These are phyloP conservation scores for Carex kokanica DNA, from an alignment of 176 grass and related monocot species.

Conservation along the genomic window DNA sequence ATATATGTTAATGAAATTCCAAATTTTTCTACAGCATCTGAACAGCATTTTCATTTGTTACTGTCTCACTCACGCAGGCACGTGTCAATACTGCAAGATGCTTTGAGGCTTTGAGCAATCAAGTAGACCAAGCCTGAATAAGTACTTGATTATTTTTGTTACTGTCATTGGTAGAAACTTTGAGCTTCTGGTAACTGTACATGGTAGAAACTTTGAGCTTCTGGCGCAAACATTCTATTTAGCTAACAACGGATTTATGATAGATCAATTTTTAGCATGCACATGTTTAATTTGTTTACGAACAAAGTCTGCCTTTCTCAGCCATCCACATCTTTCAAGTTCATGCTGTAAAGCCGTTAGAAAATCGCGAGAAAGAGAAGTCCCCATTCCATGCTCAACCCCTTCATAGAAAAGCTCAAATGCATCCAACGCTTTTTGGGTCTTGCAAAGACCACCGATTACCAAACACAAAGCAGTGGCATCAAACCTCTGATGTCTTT, in stretches of 20 bases:
- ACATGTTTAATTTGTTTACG: slow-evolving; percentile 59
- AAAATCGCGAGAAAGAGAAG: slow-evolving; percentile 42
- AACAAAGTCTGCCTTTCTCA: slow-evolving; percentile 60
- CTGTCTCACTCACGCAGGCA: too few relatives aligned
- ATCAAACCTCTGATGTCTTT: slow-evolving; percentile 39
- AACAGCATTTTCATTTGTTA: neutral
- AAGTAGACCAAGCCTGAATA: neutral
- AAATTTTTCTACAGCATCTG: neutral
- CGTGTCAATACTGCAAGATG: neutral
- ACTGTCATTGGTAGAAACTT: neutral
- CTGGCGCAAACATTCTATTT: neutral
- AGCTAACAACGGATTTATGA: neutral
- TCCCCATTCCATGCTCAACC: slow-evolving; percentile 39
- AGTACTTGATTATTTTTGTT: neutral
- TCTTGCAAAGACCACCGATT: slow-evolving; percentile 63
- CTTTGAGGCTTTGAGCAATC: neutral
- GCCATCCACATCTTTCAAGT: slow-evolving; percentile 48
- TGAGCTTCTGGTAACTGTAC: too few relatives aligned
- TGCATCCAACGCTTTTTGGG: slow-evolving; percentile 47
- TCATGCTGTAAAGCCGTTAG: slow-evolving; percentile 53
- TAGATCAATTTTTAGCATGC: neutral
- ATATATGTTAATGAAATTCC: neutral
- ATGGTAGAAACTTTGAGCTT: too few relatives aligned
- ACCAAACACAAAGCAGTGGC: slow-evolving; percentile 31
- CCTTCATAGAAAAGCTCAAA: slow-evolving; percentile 67